Conservation (phyloP, 345 rosid genomes). For the Syzygium jambos region DNA sequence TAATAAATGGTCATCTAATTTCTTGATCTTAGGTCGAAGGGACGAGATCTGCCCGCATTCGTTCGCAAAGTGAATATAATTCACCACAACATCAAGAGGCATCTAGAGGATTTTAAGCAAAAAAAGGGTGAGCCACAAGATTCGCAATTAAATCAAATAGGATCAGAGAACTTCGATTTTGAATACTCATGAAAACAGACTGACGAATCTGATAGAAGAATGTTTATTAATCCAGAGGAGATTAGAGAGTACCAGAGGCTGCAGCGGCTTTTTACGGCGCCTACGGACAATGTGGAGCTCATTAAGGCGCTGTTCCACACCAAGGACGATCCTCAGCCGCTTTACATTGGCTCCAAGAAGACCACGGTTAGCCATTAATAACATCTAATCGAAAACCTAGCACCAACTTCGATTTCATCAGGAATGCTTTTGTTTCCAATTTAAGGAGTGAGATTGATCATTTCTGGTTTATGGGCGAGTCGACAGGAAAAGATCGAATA, state of each 20-base stretch:
- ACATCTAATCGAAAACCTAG: not conserved
- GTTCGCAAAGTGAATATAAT: not conserved
- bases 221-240: slow-evolving; percentile 22
- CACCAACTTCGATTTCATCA: not conserved
- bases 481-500: slow-evolving; percentile 55
- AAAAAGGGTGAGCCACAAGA: not conserved
- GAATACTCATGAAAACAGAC: not conserved
- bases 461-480: not conserved
- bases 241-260: slow-evolving; percentile 28
- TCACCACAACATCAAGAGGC: not conserved
- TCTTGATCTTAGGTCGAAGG: not conserved
- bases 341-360: slow-evolving; percentile 27
- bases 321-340: slow-evolving; percentile 36
- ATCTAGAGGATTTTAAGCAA: not conserved
- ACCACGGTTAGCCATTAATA: slow-evolving; percentile 15
- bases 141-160: not conserved
- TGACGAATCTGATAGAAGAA: not conserved
- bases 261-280: slow-evolving; percentile 11
- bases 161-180: not conserved
- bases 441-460: not conserved
- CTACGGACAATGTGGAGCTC: slow-evolving; percentile 35
- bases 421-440: not conserved
- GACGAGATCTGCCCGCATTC: not conserved
- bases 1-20: not conserved
- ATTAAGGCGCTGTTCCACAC: slow-evolving; percentile 30